phyloP scores from a whole-genome alignment of 2,329 filamentous ascomycete species.

The Colletotrichum simmondsii region DNA sequence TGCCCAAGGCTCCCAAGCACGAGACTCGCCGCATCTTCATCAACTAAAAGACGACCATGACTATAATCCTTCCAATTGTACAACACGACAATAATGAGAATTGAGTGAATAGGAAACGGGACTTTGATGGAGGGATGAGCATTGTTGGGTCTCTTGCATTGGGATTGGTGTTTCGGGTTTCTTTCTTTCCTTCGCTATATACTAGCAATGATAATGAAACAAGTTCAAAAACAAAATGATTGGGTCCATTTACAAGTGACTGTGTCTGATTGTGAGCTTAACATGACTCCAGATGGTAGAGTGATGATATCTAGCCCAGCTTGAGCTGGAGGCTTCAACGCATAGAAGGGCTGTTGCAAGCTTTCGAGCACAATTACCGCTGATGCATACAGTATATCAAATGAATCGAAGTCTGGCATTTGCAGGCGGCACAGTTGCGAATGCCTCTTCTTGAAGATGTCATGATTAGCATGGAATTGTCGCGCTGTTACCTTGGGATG shows the following conservation, averaged over 20 bases:
- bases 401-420: too few species aligned
- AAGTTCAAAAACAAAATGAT: background rate
- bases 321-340: too few species aligned
- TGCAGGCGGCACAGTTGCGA: too few species aligned
- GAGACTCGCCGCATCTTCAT: slow-evolving; percentile 66
- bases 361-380: too few species aligned
- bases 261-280: background rate
- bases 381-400: too few species aligned
- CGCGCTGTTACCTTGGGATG: too few species aligned
- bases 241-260: background rate
- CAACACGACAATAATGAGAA: background rate
- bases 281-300: background rate
- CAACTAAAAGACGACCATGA: slow-evolving; percentile 48
- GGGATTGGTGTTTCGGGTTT: background rate
- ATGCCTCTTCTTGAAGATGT: too few species aligned
- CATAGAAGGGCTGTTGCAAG: too few species aligned
- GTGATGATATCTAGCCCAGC: too few species aligned
- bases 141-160: background rate
- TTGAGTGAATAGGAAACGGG: background rate
- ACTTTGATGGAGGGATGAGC: background rate
- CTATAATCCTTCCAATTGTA: background rate
- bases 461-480: background rate
- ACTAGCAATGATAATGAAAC: background rate
- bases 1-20: slow-evolving; percentile 74
- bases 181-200: background rate